Conservation (phyloP, 768 basidiomycete species). For the Phanerochaete sordida region DNA sequence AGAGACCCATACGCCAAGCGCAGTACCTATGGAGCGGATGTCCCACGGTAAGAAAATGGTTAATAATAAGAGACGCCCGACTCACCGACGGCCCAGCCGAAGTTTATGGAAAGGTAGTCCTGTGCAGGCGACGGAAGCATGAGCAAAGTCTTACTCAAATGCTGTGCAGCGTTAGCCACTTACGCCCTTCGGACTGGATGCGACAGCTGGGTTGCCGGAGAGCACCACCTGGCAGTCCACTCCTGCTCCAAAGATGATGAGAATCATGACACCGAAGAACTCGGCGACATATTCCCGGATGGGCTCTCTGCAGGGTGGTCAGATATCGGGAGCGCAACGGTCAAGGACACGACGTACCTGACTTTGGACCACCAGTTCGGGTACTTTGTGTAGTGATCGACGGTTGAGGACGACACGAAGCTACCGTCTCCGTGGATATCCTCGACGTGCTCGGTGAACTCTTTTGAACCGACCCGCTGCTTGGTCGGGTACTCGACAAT, state of each 20-base stretch:
- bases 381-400: conserved; percentile 32
- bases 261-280: conserved; percentile 16
- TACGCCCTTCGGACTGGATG: conserved; percentile 47
- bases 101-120: conserved; percentile 45
- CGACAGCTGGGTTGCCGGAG: conserved; percentile 6
- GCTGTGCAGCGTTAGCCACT: conserved; percentile 4
- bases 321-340: not conserved
- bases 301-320: conserved; percentile 29
- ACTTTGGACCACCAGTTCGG: conserved; percentile 55
- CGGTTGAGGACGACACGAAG: not conserved
- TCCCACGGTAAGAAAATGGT: not conserved
- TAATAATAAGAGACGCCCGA: not conserved
- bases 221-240: conserved; percentile 12
- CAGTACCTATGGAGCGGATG: conserved; percentile 35
- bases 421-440: not conserved
- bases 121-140: conserved; percentile 16
- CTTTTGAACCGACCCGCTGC: not conserved
- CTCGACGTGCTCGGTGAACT: conserved; percentile 3
- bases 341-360: conserved; percentile 36
- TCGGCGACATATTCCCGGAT: conserved; percentile 57
- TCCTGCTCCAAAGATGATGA: conserved; percentile 15
- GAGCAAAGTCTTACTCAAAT: not conserved
- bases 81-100: conserved; percentile 54
- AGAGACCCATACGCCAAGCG: conserved; percentile 66
- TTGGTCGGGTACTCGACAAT: not conserved